Evolutionary conservation across 2,329 filamentous ascomycete species (phyloP).

Genomic region (Cordyceps cicadae): DNA sequence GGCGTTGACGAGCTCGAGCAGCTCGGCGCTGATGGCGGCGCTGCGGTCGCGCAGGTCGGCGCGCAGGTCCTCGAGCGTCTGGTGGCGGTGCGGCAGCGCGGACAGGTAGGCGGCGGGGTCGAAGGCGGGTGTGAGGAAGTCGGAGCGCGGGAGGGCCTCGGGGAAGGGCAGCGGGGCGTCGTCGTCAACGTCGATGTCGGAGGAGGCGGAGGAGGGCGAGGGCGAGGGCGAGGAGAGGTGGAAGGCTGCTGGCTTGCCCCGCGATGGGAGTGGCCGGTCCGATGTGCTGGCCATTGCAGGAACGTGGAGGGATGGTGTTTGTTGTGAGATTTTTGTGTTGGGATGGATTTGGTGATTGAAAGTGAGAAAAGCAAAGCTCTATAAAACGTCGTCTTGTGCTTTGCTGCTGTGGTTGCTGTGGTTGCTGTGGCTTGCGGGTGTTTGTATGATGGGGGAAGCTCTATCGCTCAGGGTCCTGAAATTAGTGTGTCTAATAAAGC

Average conservation of each 20-base stretch:
- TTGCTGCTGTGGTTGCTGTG: neutral
- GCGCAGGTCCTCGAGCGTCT: constrained; percentile 90
- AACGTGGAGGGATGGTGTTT: neutral
- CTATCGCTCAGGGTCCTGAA: neutral
- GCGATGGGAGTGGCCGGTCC: neutral
- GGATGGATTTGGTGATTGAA: neutral
- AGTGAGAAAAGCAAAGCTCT: neutral
- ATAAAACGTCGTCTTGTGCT: no score
- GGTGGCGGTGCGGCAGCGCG: constrained; percentile 75
- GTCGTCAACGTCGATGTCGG: constrained; percentile 39
- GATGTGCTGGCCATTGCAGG: neutral
- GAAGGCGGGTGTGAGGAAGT: constrained; percentile 74
- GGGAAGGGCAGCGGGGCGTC: constrained; percentile 79
- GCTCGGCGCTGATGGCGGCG: constrained; percentile 70
- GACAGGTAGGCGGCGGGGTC: constrained; percentile 73
- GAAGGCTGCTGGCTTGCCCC: constrained; percentile 24
- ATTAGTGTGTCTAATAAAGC: neutral
- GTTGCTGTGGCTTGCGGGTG: neutral
- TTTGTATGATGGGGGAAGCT: neutral
- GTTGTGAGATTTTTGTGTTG: neutral
- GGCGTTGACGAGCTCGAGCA: constrained; percentile 88
- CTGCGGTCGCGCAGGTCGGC: constrained; percentile 75
- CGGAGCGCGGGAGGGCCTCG: constrained; percentile 67
- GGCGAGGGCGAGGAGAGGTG: constrained; percentile 24
- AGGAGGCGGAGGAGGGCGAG: constrained; percentile 19